phyloP scores from a whole-genome alignment of 768 basidiomycete genomes.

The Mycena olivaceomarginata region DNA sequence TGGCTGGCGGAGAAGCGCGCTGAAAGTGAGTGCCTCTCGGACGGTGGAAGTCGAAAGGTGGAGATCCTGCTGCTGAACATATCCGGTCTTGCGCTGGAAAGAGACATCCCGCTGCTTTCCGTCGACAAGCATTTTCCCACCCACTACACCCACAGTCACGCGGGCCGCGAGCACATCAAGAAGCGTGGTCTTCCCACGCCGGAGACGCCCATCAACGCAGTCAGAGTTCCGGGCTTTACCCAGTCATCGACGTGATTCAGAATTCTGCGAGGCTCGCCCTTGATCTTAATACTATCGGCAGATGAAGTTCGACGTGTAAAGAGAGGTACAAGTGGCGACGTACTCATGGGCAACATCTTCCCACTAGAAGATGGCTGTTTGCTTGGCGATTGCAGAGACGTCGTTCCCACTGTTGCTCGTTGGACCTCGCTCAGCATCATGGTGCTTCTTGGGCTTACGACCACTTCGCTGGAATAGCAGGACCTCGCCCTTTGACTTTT shows the following conservation, averaged over 20 bases:
- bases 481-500: constrained; percentile 53
- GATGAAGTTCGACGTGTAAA: too few relatives aligned
- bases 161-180: constrained; percentile 67
- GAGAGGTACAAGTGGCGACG: too few relatives aligned
- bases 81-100: constrained; percentile 66
- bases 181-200: constrained; percentile 59
- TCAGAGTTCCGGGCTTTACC: constrained; percentile 71
- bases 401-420: constrained; percentile 22
- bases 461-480: constrained; percentile 47
- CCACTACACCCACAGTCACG: constrained; percentile 68
- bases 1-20: constrained; percentile 67
- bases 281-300: constrained; percentile 46
- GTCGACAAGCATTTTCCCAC: constrained; percentile 67
- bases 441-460: too few relatives aligned
- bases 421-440: too few relatives aligned
- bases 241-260: constrained; percentile 69
- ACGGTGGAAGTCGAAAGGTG: constrained; percentile 71
- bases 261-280: constrained; percentile 48
- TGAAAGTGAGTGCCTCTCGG: constrained; percentile 66
- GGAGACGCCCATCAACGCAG: constrained; percentile 66
- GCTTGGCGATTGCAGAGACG: constrained; percentile 40
- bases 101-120: constrained; percentile 54
- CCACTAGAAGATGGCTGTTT: constrained; percentile 65
- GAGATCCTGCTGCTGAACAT: constrained; percentile 67
- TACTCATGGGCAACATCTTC: constrained; percentile 61